Evolutionary conservation across 2,329 filamentous ascomycete genomes (phyloP).

Genomic region (Decorospora gaudefroyi): DNA sequence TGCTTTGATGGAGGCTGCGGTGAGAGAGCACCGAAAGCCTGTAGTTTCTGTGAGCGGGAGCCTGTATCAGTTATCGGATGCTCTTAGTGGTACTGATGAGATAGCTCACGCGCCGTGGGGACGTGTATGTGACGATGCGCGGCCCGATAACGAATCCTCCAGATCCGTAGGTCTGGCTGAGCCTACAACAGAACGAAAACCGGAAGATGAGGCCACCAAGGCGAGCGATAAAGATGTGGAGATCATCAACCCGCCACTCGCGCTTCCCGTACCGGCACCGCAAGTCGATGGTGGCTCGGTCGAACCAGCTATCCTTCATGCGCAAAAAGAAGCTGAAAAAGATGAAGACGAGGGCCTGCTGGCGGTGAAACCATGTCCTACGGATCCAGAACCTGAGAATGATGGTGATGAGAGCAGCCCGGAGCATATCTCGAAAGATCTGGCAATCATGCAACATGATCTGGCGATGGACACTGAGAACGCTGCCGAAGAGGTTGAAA

Average conservation of each 20-base stretch:
- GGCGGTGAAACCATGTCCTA: not conserved
- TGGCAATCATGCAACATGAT: not conserved
- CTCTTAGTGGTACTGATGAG: not conserved
- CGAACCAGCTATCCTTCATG: not conserved
- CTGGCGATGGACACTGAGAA: conserved; percentile 54
- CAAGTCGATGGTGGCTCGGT: not conserved
- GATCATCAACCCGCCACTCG: not conserved
- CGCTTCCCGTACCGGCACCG: not conserved
- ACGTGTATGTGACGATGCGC: not conserved
- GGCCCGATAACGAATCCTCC: not conserved
- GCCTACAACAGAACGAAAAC: not conserved
- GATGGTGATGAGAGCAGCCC: not conserved
- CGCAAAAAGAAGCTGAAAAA: not conserved
- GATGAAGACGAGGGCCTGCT: not conserved
- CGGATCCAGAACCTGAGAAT: not conserved
- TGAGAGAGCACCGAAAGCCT: not conserved
- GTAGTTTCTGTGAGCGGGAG: not conserved
- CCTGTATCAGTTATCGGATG: not conserved
- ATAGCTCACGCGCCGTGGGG: too few species aligned
- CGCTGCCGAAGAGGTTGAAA: conserved; percentile 66
- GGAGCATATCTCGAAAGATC: not conserved
- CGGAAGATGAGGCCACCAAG: not conserved
- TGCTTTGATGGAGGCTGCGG: not conserved
- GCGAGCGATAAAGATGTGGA: not conserved
- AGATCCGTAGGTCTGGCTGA: not conserved